phyloP scores from a whole-genome alignment of 306 rosid genomes.

The Trifolium fragiferum region DNA sequence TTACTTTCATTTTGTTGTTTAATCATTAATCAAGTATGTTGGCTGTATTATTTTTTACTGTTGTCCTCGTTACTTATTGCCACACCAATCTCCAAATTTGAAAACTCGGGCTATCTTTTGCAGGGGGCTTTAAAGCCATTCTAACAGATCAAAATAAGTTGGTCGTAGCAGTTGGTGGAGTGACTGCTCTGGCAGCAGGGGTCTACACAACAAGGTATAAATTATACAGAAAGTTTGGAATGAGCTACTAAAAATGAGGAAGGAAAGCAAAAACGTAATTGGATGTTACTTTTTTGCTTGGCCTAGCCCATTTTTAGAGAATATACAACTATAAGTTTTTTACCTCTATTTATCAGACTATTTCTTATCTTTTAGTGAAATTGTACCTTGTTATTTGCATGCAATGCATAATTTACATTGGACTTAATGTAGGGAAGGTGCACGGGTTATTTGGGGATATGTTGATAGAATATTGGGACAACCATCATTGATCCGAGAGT shows the following conservation, averaged over 20 bases:
- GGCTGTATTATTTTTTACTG: slow-evolving; percentile 1
- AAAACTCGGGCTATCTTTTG: slow-evolving; percentile 41
- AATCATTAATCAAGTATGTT: slow-evolving; percentile 4
- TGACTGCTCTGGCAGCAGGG: slow-evolving; percentile 97
- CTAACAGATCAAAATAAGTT: slow-evolving; percentile 96
- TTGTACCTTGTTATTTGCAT: slow-evolving; percentile 22
- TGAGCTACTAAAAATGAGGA: slow-evolving; percentile 6
- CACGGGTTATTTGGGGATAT: slow-evolving; percentile 95
- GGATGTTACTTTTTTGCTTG: slow-evolving; percentile 6
- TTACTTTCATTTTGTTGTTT: background rate
- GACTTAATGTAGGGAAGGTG: slow-evolving; percentile 73
- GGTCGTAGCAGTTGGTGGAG: slow-evolving; percentile 96
- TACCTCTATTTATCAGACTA: background rate
- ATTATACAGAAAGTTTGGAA: slow-evolving; percentile 18
- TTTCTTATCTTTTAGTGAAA: slow-evolving; percentile 9
- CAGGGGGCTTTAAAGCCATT: slow-evolving; percentile 93
- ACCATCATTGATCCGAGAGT: slow-evolving; percentile 92
- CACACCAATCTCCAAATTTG: background rate
- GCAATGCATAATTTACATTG: slow-evolving; percentile 19
- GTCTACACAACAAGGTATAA: slow-evolving; percentile 91
- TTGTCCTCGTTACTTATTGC: background rate
- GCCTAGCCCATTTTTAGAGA: slow-evolving; percentile 1
- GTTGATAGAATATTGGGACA: slow-evolving; percentile 97
- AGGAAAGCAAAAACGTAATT: background rate
- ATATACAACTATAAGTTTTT: background rate